phyloP scores from a whole-genome alignment of 345 rosid species.

The Dimocarpus longan region DNA sequence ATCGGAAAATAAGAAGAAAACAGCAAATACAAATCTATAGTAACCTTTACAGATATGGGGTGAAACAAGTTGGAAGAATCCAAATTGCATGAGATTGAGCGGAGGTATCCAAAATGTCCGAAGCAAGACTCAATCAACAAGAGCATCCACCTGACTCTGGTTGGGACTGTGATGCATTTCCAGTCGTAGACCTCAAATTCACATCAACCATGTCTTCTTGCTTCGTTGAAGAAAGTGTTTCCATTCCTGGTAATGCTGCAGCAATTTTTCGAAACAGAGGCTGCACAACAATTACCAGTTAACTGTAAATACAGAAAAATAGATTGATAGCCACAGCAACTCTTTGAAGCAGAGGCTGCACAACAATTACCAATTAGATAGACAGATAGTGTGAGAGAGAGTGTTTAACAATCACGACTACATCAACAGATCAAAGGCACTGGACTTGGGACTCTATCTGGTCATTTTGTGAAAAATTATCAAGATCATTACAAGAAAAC shows the following conservation, averaged over 20 bases:
- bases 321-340: constrained; percentile 56
- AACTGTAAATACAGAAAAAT: neutral
- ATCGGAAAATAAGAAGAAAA: neutral
- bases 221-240: constrained; percentile 84
- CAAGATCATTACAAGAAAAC: neutral
- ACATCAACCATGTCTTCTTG: constrained; percentile 97
- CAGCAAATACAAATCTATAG: neutral
- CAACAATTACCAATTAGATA: constrained; percentile 1
- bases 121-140: constrained; percentile 40
- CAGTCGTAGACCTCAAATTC: constrained; percentile 71
- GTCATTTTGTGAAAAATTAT: neutral
- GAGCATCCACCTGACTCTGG: constrained; percentile 82
- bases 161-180: constrained; percentile 65
- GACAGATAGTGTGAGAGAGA: neutral
- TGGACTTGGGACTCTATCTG: neutral
- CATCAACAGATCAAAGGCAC: neutral
- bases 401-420: neutral
- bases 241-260: constrained; percentile 92
- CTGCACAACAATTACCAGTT: constrained; percentile 32
- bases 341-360: constrained; percentile 75
- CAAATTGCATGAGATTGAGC: constrained; percentile 5
- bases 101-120: neutral
- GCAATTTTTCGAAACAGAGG: constrained; percentile 88
- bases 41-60: constrained; percentile 14
- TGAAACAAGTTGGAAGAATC: neutral